phyloP scores from a whole-genome alignment of 208 protist species.

The Willaertia magna region DNA sequence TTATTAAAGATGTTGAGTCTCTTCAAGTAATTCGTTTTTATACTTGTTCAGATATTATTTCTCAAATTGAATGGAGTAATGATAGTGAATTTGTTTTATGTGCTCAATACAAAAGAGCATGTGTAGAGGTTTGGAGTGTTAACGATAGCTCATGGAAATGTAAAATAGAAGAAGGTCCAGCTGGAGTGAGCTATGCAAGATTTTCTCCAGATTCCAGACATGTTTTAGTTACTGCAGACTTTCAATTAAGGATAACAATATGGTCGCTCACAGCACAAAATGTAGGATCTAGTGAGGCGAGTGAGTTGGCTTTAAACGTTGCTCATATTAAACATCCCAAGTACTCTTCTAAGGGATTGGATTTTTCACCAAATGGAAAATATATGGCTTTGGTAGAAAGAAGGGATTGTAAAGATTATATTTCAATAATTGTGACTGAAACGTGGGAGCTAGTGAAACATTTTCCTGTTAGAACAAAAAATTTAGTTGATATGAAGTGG shows the following conservation, averaged over 20 bases:
- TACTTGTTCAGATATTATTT: slow-evolving; percentile 18
- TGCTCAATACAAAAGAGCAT: slow-evolving; percentile 5
- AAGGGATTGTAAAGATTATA: slow-evolving; percentile 19
- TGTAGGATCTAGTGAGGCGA: not conserved
- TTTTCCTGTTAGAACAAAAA: slow-evolving; percentile 17
- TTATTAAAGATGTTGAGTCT: slow-evolving; percentile 13
- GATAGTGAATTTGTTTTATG: slow-evolving; percentile 26
- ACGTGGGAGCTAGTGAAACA: slow-evolving; percentile 15
- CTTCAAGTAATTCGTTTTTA: slow-evolving; percentile 17
- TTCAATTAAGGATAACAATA: slow-evolving; percentile 17
- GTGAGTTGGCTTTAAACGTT: not conserved
- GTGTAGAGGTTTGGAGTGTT: slow-evolving; percentile 25
- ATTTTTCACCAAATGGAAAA: not conserved
- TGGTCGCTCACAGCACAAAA: not conserved
- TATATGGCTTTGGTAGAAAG: slow-evolving; percentile 22
- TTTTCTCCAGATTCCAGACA: slow-evolving; percentile 25
- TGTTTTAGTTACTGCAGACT: slow-evolving; percentile 17
- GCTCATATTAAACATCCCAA: slow-evolving; percentile 24
- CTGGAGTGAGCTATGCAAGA: slow-evolving; percentile 15
- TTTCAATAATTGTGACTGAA: slow-evolving; percentile 8
- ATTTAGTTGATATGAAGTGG: slow-evolving; percentile 13
- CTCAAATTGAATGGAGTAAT: slow-evolving; percentile 16
- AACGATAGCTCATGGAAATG: slow-evolving; percentile 11
- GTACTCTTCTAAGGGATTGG: not conserved
- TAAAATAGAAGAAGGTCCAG: slow-evolving; percentile 28